Percentiles rank a stretch among this genome's conserved stretches.
These are phyloP conservation scores for Citrus maxima DNA, from an alignment of 345 rosid genomes.

Conservation along the genomic window DNA sequence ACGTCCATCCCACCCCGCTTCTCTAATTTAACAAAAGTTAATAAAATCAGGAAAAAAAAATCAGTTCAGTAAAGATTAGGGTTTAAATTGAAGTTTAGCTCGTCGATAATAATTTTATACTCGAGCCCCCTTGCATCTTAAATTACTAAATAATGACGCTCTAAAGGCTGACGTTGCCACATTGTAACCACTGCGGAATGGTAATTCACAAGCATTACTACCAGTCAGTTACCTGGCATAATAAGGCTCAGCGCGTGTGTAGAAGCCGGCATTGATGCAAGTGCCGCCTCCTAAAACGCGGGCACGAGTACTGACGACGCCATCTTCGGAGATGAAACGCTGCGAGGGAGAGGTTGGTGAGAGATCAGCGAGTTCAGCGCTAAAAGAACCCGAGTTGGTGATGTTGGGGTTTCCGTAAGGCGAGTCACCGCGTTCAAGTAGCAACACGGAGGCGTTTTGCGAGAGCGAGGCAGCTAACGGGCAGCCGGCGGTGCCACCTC, in stretches of 20 bases:
- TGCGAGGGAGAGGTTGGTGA: conserved; percentile 57
- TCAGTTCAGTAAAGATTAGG: no score
- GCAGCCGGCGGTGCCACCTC: conserved; percentile 86
- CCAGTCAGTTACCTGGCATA: conserved; percentile 30
- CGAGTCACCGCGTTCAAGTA: conserved; percentile 73
- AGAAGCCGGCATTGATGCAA: conserved; percentile 68
- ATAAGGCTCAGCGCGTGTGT: conserved; percentile 43
- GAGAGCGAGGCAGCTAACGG: conserved; percentile 80
- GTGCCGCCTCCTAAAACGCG: conserved; percentile 72
- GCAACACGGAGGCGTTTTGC: conserved; percentile 46
- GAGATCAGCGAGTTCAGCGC: conserved; percentile 48
- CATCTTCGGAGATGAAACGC: conserved; percentile 66
- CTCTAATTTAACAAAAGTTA: conserved; percentile 11
- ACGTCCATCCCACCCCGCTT: conserved; percentile 49
- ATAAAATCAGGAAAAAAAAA: not conserved
- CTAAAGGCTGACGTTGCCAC: no score
- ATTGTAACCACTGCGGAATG: no score
- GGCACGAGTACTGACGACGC: conserved; percentile 64
- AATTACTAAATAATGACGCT: not conserved
- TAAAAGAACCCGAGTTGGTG: conserved; percentile 38
- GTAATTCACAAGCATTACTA: no score
- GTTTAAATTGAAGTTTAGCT: no score
- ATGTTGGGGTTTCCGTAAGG: conserved; percentile 63
- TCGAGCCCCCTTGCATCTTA: not conserved
- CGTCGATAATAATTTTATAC: no score